Base-by-base conservation (phyloP, 2,329 filamentous ascomycete species). In the Cadophora gregata region DNA sequence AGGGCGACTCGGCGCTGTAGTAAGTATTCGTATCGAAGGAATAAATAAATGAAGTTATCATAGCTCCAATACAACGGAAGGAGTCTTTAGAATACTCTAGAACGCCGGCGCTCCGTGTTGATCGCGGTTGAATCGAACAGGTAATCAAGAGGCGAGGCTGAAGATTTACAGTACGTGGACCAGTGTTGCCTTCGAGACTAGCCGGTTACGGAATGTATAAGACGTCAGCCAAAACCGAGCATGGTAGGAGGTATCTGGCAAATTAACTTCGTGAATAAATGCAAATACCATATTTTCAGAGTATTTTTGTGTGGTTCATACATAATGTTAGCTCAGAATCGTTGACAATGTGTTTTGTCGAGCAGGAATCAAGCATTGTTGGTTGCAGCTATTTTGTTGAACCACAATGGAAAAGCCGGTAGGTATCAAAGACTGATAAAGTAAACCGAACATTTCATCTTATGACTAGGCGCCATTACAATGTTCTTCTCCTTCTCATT, bases 81-180 rank as follows among this genome's bases (percentile, higher is more conserved):
- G n/a, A 19, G 31, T 48, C 16, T 42, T 42, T 64, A 36, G 60
- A 68, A 70, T 33, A 38, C 53, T 61, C 62, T 53, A 67, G 64
- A 70, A 70, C 55, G 59, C 62, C 64, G 38, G 67, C 64, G 59
- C 25, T 62, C 38, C 21, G 45, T 50, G 50, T 36, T 27, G 45
- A 33, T 31, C 12, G 33, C 48, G 31, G 29, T 31, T 29, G 62
- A 58, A 36, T 25, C 42, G 45, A 59, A 65, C 65, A 62, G 14
- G 27, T 63, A 61, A 67, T 67, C 58, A 56, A 33, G 65, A 60
- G 62, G 65, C 64, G 62, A 67, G 59, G 66, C 66, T 67, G 66
- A 59, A 59, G 59, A 16, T 42, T 16, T 42, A n/a, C n/a, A n/a
- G n/a, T n/a, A 62, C 55, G 50, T 58, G 36, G 56, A 45, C 48